Evolutionary conservation across 306 rosid species (phyloP).

Genomic region (Dryas octopetala): DNA sequence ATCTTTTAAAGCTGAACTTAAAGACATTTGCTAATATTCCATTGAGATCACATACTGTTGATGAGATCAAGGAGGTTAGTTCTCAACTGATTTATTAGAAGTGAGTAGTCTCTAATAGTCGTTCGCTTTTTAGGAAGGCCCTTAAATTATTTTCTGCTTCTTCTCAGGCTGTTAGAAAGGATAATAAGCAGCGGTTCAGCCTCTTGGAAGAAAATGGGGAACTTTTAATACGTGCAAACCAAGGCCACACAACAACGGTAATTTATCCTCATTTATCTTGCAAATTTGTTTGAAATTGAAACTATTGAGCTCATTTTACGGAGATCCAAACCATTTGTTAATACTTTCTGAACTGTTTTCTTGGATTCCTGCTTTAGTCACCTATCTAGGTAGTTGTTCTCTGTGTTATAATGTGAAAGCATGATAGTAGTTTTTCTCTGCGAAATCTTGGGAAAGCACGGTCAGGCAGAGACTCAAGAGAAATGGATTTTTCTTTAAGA

Average conservation of each 20-base stretch:
- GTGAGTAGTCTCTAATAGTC: neutral
- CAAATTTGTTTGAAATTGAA: neutral
- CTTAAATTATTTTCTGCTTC: slow-evolving; percentile 20
- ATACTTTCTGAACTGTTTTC: neutral
- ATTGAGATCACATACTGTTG: slow-evolving; percentile 65
- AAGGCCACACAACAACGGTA: slow-evolving; percentile 84
- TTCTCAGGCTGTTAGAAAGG: slow-evolving; percentile 75
- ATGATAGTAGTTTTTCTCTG: neutral
- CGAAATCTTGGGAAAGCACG: neutral
- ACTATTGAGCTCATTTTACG: neutral
- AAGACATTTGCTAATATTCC: slow-evolving; percentile 83
- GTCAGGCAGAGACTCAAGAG: neutral
- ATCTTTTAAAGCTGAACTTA: slow-evolving; percentile 65
- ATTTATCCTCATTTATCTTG: slow-evolving; percentile 14
- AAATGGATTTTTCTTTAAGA: neutral
- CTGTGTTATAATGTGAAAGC: neutral
- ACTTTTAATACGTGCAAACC: slow-evolving; percentile 81
- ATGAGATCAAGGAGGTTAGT: slow-evolving; percentile 86
- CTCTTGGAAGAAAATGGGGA: slow-evolving; percentile 83
- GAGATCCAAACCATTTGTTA: neutral
- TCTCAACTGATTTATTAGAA: no score
- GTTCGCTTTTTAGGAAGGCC: neutral
- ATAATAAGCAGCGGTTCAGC: slow-evolving; percentile 85
- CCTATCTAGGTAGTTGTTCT: neutral
- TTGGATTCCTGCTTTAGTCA: neutral